phyloP scores from a whole-genome alignment of 2,329 filamentous ascomycete genomes.

The Chaetomium strumarium region DNA sequence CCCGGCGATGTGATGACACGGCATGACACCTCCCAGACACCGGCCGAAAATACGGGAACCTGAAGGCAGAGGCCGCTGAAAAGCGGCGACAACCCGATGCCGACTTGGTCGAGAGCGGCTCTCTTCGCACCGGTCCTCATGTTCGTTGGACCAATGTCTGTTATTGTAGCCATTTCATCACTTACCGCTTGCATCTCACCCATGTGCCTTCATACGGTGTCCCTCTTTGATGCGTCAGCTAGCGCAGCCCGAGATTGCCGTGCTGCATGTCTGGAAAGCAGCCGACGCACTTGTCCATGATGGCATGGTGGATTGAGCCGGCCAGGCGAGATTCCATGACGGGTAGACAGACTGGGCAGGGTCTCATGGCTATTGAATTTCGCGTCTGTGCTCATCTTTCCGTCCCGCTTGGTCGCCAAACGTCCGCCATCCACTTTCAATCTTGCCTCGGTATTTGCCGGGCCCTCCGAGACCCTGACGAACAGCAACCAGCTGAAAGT shows the following conservation, averaged over 20 bases:
- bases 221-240: constrained; percentile 1
- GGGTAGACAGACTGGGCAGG: neutral
- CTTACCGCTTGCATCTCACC: constrained; percentile 5
- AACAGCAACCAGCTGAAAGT: too few species aligned
- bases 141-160: constrained; percentile 10
- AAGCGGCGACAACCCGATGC: constrained; percentile 6
- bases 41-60: constrained; percentile 3
- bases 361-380: neutral
- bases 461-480: too few species aligned
- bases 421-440: neutral
- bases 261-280: neutral
- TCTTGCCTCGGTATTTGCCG: constrained; percentile 1
- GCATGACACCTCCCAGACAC: neutral
- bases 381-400: neutral
- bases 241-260: constrained; percentile 4
- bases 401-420: neutral
- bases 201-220: neutral
- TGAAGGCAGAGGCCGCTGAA: neutral
- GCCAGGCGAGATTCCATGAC: constrained; percentile 5
- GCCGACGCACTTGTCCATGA: constrained; percentile 1
- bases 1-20: neutral
- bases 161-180: too few species aligned
- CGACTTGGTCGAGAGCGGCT: neutral
- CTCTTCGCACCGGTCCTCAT: neutral
- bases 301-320: constrained; percentile 17